Conservation (phyloP, 2,329 filamentous ascomycete genomes). For the Microcyclosporella mali region DNA sequence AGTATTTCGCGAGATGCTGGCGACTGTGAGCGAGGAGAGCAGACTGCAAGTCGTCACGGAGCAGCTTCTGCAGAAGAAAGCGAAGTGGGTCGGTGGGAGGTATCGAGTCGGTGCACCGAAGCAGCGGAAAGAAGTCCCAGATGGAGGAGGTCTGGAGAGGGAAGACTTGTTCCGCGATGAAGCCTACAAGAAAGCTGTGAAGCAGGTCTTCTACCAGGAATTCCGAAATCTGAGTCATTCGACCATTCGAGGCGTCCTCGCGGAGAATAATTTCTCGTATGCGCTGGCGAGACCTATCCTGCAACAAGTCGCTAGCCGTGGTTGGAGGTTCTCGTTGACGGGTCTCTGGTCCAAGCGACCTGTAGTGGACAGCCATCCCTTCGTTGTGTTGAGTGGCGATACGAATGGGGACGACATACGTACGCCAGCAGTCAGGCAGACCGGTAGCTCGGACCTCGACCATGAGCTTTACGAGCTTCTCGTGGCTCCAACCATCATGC, state of each 20-base stretch:
- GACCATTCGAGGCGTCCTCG: slow-evolving; percentile 70
- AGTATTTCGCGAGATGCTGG: slow-evolving; percentile 75
- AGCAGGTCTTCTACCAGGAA: slow-evolving; percentile 62
- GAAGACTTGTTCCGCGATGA: slow-evolving; percentile 62
- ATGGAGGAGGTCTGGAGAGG: slow-evolving; percentile 39
- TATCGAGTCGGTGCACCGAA: slow-evolving; percentile 31
- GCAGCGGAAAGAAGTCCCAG: slow-evolving; percentile 1
- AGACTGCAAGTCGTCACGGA: slow-evolving; percentile 71
- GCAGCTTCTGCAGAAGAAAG: slow-evolving; percentile 64
- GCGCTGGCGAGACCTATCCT: slow-evolving; percentile 64
- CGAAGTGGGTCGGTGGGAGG: slow-evolving; percentile 64
- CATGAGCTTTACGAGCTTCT: slow-evolving; percentile 44
- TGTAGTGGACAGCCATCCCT: slow-evolving; percentile 52
- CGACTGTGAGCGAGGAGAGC: slow-evolving; percentile 68
- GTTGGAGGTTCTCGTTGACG: slow-evolving; percentile 70
- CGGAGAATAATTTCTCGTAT: slow-evolving; percentile 75
- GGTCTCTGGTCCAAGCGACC: slow-evolving; percentile 61
- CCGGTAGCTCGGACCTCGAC: slow-evolving; percentile 53
- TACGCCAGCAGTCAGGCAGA: slow-evolving; percentile 58
- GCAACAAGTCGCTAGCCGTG: slow-evolving; percentile 61
- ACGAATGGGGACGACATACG: slow-evolving; percentile 44
- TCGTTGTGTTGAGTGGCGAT: slow-evolving; percentile 56
- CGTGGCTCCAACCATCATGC: slow-evolving; percentile 38
- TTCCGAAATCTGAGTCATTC: slow-evolving; percentile 69
- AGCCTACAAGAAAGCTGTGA: slow-evolving; percentile 63